These are phyloP conservation scores for Gracilaria vermiculophylla DNA, from an alignment of 23 red algal genomes.

Conservation along the genomic window DNA sequence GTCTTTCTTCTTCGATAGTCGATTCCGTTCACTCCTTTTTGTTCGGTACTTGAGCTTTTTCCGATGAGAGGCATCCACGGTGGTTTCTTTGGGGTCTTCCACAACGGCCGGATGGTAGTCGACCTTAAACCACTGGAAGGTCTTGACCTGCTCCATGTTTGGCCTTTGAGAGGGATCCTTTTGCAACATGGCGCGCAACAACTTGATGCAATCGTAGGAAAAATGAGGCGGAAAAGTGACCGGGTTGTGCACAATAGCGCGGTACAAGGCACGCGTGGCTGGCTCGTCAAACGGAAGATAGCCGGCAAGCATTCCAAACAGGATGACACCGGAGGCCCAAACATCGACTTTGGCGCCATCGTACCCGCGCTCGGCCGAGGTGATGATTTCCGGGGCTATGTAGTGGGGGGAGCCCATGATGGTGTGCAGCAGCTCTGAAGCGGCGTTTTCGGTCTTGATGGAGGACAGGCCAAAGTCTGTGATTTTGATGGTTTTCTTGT, in stretches of 20 bases:
- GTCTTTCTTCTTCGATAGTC: not conserved
- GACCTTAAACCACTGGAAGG: slow-evolving; percentile 79
- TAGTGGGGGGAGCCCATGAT: slow-evolving; percentile 92
- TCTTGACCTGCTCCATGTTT: slow-evolving; percentile 69
- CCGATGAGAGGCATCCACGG: not conserved
- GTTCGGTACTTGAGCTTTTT: not conserved
- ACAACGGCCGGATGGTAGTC: slow-evolving; percentile 43
- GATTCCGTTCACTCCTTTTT: not conserved
- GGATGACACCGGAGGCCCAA: slow-evolving; percentile 90
- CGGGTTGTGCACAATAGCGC: slow-evolving; percentile 55
- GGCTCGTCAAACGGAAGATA: slow-evolving; percentile 90
- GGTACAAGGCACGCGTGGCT: slow-evolving; percentile 40
- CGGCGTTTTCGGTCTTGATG: slow-evolving; percentile 70
- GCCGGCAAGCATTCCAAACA: slow-evolving; percentile 90
- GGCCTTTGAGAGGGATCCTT: slow-evolving; percentile 64
- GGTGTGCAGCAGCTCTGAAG: slow-evolving; percentile 82
- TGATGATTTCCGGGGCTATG: slow-evolving; percentile 94
- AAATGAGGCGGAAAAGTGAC: slow-evolving; percentile 58
- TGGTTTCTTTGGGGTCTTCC: not conserved
- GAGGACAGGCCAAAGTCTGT: slow-evolving; percentile 92
- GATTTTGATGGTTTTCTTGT: slow-evolving; percentile 77
- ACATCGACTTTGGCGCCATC: slow-evolving; percentile 85
- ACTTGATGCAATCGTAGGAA: slow-evolving; percentile 51
- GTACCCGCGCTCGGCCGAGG: slow-evolving; percentile 68
- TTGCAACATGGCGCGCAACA: slow-evolving; percentile 70